phyloP scores from a whole-genome alignment of 176 grass and related monocot genomes.

The Oryza punctata region DNA sequence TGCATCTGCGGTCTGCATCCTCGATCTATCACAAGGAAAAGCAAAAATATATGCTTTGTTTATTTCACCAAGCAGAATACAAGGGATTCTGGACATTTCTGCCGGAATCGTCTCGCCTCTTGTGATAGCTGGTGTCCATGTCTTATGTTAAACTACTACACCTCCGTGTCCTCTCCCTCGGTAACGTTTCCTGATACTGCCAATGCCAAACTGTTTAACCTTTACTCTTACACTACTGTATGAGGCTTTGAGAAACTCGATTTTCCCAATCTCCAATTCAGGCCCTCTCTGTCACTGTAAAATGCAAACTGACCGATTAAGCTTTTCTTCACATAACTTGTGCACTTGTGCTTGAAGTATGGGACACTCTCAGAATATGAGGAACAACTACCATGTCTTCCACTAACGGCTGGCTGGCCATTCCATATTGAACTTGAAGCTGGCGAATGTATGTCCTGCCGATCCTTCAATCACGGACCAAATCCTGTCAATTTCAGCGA shows the following conservation, averaged over 20 bases:
- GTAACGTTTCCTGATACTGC: background rate
- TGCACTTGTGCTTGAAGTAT: background rate
- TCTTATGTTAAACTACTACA: background rate
- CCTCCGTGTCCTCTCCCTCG: background rate
- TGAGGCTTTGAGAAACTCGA: background rate
- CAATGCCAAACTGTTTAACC: background rate
- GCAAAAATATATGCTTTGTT: slow-evolving; percentile 10
- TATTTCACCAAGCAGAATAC: slow-evolving; percentile 39
- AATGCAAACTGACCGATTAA: background rate
- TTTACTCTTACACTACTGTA: background rate
- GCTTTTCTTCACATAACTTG: background rate
- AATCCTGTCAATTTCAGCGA: background rate
- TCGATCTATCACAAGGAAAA: slow-evolving; percentile 29
- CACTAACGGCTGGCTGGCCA: background rate
- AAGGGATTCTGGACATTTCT: slow-evolving; percentile 45
- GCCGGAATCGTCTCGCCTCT: slow-evolving; percentile 10
- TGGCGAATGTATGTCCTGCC: slow-evolving; percentile 2
- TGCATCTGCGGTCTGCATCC: slow-evolving; percentile 28
- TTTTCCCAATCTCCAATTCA: background rate
- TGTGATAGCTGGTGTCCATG: slow-evolving; percentile 21
- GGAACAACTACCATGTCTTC: background rate
- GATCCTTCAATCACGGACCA: slow-evolving; percentile 41
- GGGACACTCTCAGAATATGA: background rate
- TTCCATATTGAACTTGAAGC: slow-evolving; percentile 19
- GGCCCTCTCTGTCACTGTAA: background rate